Conservation (phyloP, 345 rosid species). For the Alliaria petiolata region DNA sequence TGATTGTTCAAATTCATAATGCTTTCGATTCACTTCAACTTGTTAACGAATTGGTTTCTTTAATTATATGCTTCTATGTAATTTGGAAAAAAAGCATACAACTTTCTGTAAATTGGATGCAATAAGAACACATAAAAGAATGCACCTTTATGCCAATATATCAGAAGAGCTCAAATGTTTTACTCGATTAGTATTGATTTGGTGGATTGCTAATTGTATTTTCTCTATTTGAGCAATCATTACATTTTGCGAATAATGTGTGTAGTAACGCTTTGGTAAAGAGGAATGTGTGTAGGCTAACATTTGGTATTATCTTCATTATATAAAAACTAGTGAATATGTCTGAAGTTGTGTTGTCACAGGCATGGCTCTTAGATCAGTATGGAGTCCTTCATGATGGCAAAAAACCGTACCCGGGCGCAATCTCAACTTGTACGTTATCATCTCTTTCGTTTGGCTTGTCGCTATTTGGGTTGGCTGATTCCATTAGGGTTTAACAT, state of each 20-base stretch:
- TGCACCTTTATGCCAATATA: neutral
- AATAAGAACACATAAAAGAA: neutral
- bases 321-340: too few relatives aligned
- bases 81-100: neutral
- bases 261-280: neutral
- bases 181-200: too few relatives aligned
- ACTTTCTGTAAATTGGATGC: conserved; percentile 8
- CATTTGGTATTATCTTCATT: neutral
- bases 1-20: neutral
- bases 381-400: conserved; percentile 98
- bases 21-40: neutral
- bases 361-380: conserved; percentile 98
- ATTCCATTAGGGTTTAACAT: neutral
- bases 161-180: too few relatives aligned
- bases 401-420: conserved; percentile 86
- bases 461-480: neutral
- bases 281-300: neutral
- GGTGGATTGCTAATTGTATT: too few relatives aligned
- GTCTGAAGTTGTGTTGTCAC: conserved; percentile 1
- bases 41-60: neutral
- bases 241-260: neutral
- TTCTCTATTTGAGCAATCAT: too few relatives aligned
- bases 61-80: neutral
- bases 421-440: conserved; percentile 74
- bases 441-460: conserved; percentile 25